Conservation (phyloP, 805 yeast species). For the Wickerhamiella kazuoi region DNA sequence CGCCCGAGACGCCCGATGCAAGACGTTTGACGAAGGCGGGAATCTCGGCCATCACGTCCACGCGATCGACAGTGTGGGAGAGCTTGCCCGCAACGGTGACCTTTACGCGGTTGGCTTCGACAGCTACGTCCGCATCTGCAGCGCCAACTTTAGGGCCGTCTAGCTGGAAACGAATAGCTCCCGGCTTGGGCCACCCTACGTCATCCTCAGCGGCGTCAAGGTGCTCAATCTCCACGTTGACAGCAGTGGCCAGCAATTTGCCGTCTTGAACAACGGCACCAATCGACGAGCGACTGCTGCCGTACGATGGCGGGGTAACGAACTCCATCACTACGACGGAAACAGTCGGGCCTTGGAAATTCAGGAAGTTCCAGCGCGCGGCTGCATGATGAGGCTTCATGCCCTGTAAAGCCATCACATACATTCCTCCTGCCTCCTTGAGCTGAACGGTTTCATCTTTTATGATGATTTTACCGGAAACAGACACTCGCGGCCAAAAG, state of each 20-base stretch:
- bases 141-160: conserved; percentile 31
- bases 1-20: conserved; percentile 87
- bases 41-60: conserved; percentile 94
- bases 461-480: conserved; percentile 44
- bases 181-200: conserved; percentile 87
- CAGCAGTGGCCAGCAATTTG: conserved; percentile 46
- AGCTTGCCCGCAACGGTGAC: conserved; percentile 45
- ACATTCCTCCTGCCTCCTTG: conserved; percentile 39
- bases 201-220: conserved; percentile 32
- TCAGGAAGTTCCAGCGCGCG: conserved; percentile 83
- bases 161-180: conserved; percentile 40
- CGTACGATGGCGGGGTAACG: conserved; percentile 84
- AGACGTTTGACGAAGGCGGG: conserved; percentile 87
- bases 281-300: conserved; percentile 57
- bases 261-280: conserved; percentile 56
- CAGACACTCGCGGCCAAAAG: conserved; percentile 85
- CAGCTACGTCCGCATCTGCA: conserved; percentile 25
- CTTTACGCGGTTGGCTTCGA: conserved; percentile 19
- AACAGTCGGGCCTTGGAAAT: conserved; percentile 60
- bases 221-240: conserved; percentile 49
- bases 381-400: conserved; percentile 99
- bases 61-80: conserved; percentile 56
- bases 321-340: conserved; percentile 86
- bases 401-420: conserved; percentile 92
- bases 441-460: conserved; percentile 21